phyloP scores from a whole-genome alignment of 2,329 filamentous ascomycete genomes.

The Penicillium palitans region DNA sequence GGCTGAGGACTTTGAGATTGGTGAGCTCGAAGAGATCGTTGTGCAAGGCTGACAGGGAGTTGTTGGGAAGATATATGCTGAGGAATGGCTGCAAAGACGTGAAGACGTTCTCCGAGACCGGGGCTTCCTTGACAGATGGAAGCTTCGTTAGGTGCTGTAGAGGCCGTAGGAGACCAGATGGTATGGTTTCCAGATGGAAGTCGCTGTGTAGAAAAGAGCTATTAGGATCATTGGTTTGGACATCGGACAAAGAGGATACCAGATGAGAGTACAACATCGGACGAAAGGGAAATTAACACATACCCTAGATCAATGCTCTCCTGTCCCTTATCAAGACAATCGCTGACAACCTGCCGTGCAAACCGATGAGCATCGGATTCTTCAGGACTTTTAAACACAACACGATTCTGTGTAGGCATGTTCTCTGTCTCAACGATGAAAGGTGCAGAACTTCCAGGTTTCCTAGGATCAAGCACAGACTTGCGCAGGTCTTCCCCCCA shows the following conservation, averaged over 20 bases:
- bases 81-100: conserved; percentile 44
- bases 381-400: conserved; percentile 22
- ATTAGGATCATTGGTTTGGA: not conserved
- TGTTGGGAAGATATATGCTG: conserved; percentile 46
- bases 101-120: conserved; percentile 41
- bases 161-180: conserved; percentile 36
- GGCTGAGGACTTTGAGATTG: conserved; percentile 45
- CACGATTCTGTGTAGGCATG: conserved; percentile 3
- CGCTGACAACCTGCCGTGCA: conserved; percentile 40
- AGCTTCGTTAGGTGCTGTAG: conserved; percentile 44
- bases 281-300: conserved; percentile 16
- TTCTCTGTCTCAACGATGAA: conserved; percentile 3
- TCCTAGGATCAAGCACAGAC: conserved; percentile 23
- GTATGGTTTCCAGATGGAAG: conserved; percentile 33
- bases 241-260: not conserved
- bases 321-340: conserved; percentile 46
- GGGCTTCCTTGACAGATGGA: conserved; percentile 35
- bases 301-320: conserved; percentile 50
- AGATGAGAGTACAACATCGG: not conserved
- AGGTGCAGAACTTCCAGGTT: conserved; percentile 2
- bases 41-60: conserved; percentile 39
- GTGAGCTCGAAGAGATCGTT: conserved; percentile 45
- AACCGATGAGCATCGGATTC: conserved; percentile 40
- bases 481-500: conserved; percentile 43
- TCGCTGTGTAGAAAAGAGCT: conserved; percentile 25